Evolutionary conservation across 192 early-diverging fungal species (phyloP).

Genomic region (Bifiguratus adelaidae): DNA sequence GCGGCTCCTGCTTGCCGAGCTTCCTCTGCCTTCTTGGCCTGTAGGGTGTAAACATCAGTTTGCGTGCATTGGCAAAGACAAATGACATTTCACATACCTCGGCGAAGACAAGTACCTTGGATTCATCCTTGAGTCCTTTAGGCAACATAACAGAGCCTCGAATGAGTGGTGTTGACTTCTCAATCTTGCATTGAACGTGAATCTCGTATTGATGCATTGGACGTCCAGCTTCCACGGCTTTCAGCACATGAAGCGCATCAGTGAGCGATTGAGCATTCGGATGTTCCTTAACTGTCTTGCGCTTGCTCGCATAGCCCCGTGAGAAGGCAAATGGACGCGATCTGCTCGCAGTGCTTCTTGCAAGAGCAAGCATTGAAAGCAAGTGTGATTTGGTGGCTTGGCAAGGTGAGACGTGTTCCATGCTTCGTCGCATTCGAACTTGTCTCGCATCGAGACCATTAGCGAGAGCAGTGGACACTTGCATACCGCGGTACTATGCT

Average conservation of each 20-base stretch:
- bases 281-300: background rate
- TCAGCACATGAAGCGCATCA: background rate
- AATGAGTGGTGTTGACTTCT: constrained; percentile 71
- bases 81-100: constrained; percentile 23
- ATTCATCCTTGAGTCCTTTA: constrained; percentile 42
- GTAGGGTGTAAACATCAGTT: constrained; percentile 6
- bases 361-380: too few relatives aligned
- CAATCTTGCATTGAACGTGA: constrained; percentile 59
- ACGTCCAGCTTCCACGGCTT: constrained; percentile 57
- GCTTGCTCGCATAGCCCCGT: background rate
- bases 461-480: too few relatives aligned
- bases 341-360: too few relatives aligned
- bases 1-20: constrained; percentile 72
- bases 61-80: background rate
- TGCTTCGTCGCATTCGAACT: too few relatives aligned
- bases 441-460: too few relatives aligned
- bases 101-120: constrained; percentile 74
- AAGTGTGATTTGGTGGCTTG: too few relatives aligned
- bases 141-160: constrained; percentile 72
- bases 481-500: too few relatives aligned
- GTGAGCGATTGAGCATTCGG: background rate
- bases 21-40: constrained; percentile 68
- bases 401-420: too few relatives aligned
- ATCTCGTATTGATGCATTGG: constrained; percentile 52
- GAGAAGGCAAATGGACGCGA: too few relatives aligned